Evolutionary conservation across 257 asterid genomes (phyloP).

Genomic region (Oldenlandia corymbosa): DNA sequence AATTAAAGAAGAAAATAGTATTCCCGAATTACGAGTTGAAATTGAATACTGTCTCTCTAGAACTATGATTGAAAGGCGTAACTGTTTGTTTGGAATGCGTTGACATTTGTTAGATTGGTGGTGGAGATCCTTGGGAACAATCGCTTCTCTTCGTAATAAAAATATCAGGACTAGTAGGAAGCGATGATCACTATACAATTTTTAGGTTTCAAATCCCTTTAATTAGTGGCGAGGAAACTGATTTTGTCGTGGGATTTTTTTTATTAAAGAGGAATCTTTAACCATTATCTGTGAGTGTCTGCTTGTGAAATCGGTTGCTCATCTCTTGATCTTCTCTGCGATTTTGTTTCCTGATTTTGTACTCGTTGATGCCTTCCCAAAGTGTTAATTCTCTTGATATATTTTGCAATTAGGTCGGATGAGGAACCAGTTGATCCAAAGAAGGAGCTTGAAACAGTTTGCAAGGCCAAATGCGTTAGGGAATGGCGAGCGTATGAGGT

Average conservation of each 20-base stretch:
- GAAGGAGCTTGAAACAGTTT: constrained; percentile 60
- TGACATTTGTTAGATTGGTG: too few species aligned
- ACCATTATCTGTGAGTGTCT: too few species aligned
- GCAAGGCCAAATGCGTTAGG: constrained; percentile 79
- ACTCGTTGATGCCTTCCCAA: background rate
- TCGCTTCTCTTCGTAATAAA: background rate
- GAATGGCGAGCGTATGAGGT: constrained; percentile 77
- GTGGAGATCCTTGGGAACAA: background rate
- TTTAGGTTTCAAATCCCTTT: background rate
- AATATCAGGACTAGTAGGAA: background rate
- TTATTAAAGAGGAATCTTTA: too few species aligned
- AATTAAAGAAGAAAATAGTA: background rate
- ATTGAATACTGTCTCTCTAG: background rate
- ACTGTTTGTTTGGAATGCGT: background rate
- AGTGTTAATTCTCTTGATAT: constrained; percentile 1
- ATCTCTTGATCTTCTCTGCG: background rate
- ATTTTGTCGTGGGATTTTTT: background rate
- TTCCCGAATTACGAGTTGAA: too few species aligned
- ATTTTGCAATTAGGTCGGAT: constrained; percentile 49
- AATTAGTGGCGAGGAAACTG: background rate
- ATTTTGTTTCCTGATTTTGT: background rate
- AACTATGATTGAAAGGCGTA: background rate
- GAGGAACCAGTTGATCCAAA: constrained; percentile 83
- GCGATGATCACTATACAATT: background rate
- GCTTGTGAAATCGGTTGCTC: background rate